Percentiles rank a stretch among this genome's conserved stretches.
Evolutionary conservation across 192 early-diverging fungal species (phyloP).

Genomic region (Coemansia interrupta): DNA sequence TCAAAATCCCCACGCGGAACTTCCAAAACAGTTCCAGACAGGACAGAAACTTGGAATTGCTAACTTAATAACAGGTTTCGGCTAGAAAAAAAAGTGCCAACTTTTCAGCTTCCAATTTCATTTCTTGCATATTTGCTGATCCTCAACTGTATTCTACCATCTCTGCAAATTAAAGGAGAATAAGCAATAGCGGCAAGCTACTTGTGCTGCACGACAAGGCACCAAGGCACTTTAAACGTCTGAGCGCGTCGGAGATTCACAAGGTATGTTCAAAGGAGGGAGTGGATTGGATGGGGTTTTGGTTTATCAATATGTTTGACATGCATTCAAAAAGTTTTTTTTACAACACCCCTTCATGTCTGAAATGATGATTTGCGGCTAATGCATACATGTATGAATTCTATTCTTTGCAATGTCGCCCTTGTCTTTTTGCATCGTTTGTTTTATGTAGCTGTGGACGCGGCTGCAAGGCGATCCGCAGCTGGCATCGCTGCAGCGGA

Average conservation of each 20-base stretch:
- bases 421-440: background rate
- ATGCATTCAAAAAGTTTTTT: background rate
- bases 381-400: conserved; percentile 2
- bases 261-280: conserved; percentile 29
- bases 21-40: too few species aligned
- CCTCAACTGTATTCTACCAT: background rate
- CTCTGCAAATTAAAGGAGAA: conserved; percentile 22
- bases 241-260: conserved; percentile 64
- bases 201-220: conserved; percentile 81
- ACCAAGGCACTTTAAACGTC: conserved; percentile 69
- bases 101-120: too few species aligned
- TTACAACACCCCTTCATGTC: background rate
- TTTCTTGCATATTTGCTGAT: background rate
- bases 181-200: conserved; percentile 56
- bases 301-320: background rate
- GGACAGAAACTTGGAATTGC: too few species aligned
- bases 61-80: too few species aligned
- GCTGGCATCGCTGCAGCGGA: conserved; percentile 12
- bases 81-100: too few species aligned
- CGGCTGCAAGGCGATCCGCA: conserved; percentile 37
- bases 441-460: conserved; percentile 36
- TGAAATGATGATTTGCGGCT: conserved; percentile 1
- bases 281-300: background rate
- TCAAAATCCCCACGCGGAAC: too few species aligned
- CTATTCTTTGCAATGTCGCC: background rate